phyloP scores from a whole-genome alignment of 257 asterid genomes.

The Solanum virginianum region DNA sequence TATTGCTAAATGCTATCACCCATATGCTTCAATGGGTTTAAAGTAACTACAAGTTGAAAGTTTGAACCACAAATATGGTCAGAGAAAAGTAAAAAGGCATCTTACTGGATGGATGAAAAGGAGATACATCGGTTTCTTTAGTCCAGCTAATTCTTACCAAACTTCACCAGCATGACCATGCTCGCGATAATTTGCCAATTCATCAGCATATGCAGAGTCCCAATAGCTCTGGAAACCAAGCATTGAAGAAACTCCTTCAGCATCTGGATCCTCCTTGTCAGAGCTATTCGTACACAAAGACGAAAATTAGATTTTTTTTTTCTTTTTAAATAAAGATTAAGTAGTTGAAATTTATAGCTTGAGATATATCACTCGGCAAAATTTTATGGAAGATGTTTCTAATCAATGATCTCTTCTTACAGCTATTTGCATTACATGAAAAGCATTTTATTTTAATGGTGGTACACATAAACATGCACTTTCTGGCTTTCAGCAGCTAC shows the following conservation, averaged over 20 bases:
- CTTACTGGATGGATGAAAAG: not conserved
- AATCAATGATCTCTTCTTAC: not conserved
- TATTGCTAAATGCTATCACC: not conserved
- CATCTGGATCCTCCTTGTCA: constrained; percentile 91
- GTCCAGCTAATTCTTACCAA: constrained; percentile 41
- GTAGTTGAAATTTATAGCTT: not conserved
- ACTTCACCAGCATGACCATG: constrained; percentile 97
- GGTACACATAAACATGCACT: not conserved
- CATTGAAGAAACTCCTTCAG: constrained; percentile 64
- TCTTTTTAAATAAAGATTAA: not conserved
- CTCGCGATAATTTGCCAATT: constrained; percentile 72
- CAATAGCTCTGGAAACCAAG: constrained; percentile 93
- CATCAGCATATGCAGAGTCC: constrained; percentile 91
- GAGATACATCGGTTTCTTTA: not conserved
- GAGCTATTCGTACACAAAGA: constrained; percentile 29
- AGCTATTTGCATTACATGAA: not conserved
- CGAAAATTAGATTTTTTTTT: not conserved
- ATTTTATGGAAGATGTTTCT: not conserved
- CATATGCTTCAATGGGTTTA: not conserved
- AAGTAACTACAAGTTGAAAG: not conserved
- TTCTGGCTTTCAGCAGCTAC: not conserved
- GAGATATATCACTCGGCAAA: not conserved
- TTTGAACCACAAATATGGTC: not conserved
- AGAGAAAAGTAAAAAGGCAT: not conserved
- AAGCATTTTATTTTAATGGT: not conserved